phyloP scores from a whole-genome alignment of 306 rosid genomes.

The Vigna radiata region DNA sequence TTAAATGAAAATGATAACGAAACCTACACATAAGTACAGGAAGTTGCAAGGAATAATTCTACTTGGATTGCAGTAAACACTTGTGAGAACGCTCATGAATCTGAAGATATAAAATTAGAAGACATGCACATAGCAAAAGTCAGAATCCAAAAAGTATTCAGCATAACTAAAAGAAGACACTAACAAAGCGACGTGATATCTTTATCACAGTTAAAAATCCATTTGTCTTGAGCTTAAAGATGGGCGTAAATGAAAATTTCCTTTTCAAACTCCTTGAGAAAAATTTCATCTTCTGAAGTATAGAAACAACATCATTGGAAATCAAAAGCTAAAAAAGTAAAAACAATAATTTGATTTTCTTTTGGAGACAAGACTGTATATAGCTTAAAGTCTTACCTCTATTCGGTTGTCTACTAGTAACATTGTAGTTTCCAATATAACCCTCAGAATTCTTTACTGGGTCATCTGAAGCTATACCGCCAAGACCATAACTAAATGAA shows the following conservation, averaged over 20 bases:
- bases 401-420: constrained; percentile 84
- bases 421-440: constrained; percentile 82
- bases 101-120: constrained; percentile 29
- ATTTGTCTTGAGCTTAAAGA: constrained; percentile 24
- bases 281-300: constrained; percentile 35
- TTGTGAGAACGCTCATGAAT: constrained; percentile 30
- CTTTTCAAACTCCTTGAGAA: constrained; percentile 25
- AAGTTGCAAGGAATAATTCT: constrained; percentile 38
- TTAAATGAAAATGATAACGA: constrained; percentile 32
- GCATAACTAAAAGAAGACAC: constrained; percentile 35
- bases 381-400: constrained; percentile 76
- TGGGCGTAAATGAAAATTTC: constrained; percentile 19
- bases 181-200: constrained; percentile 14
- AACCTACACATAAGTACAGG: constrained; percentile 36
- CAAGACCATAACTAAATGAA: constrained; percentile 78
- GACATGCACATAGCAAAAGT: constrained; percentile 29
- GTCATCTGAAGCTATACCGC: constrained; percentile 74
- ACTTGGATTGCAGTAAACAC: constrained; percentile 40
- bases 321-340: constrained; percentile 7
- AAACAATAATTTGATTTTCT: constrained; percentile 36
- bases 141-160: constrained; percentile 22
- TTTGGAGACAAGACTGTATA: constrained; percentile 29
- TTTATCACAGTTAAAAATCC: constrained; percentile 29
- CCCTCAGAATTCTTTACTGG: constrained; percentile 76
- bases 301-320: constrained; percentile 37